Conservation (phyloP, 768 basidiomycete genomes). For the Ramaria rubella region DNA sequence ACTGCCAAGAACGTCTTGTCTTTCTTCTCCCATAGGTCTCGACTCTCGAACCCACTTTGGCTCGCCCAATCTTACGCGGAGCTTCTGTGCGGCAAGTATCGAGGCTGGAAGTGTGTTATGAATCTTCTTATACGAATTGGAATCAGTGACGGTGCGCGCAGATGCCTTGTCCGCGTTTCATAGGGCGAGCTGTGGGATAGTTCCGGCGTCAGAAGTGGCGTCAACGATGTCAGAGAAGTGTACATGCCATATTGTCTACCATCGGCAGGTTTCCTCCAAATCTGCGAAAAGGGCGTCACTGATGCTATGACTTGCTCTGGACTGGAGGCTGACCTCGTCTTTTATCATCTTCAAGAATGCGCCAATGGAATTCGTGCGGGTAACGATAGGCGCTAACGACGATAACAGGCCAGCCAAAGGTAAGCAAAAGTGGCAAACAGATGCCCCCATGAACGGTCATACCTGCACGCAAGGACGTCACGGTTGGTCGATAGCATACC, state of each 20-base stretch:
- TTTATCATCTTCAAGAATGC: constrained; percentile 84
- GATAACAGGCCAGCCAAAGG: no score
- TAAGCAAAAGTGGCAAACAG: no score
- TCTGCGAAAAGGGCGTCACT: constrained; percentile 27
- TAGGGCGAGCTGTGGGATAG: no score
- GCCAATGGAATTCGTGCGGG: no score
- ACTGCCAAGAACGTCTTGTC: constrained; percentile 73
- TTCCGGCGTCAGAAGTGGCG: no score
- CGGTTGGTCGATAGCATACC: not conserved
- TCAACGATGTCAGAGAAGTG: no score
- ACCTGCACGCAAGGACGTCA: constrained; percentile 28
- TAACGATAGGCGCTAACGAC: constrained; percentile 77
- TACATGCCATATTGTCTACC: constrained; percentile 61
- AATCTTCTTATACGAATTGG: constrained; percentile 60
- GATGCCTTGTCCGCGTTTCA: constrained; percentile 58
- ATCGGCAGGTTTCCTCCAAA: constrained; percentile 73
- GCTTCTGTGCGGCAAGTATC: constrained; percentile 54
- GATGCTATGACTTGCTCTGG: not conserved
- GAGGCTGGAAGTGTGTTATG: constrained; percentile 66
- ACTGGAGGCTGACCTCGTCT: constrained; percentile 45
- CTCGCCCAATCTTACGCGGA: constrained; percentile 60
- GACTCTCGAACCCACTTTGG: constrained; percentile 52
- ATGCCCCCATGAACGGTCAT: no score
- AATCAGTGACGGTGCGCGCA: constrained; percentile 66
- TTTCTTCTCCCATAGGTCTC: constrained; percentile 57